These are phyloP conservation scores for Epichloe aotearoae DNA, from an alignment of 2,329 filamentous ascomycete genomes.

Conservation along the genomic window DNA sequence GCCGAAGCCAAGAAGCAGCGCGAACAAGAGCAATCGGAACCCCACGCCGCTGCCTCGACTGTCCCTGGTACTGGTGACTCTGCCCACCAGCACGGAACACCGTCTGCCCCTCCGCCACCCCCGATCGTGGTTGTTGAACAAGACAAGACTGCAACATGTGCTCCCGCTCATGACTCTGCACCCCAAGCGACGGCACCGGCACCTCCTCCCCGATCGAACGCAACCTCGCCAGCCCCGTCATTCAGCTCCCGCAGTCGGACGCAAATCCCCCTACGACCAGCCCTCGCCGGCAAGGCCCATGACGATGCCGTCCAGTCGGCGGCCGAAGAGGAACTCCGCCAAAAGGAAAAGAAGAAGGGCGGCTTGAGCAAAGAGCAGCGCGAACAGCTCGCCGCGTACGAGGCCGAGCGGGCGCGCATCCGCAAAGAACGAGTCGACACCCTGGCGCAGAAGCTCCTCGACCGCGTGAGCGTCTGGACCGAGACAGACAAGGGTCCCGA, in stretches of 20 bases:
- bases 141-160: slow-evolving; percentile 16
- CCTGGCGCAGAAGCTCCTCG: slow-evolving; percentile 70
- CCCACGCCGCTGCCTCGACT: slow-evolving; percentile 10
- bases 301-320: slow-evolving; percentile 62
- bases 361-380: slow-evolving; percentile 82
- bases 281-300: slow-evolving; percentile 67
- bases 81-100: slow-evolving; percentile 10
- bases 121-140: slow-evolving; percentile 29
- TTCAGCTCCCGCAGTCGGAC: slow-evolving; percentile 29
- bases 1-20: slow-evolving; percentile 45
- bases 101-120: slow-evolving; percentile 11
- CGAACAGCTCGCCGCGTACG: slow-evolving; percentile 79
- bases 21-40: slow-evolving; percentile 25
- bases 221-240: slow-evolving; percentile 29
- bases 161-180: slow-evolving; percentile 9
- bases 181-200: slow-evolving; percentile 7
- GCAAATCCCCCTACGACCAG: slow-evolving; percentile 60
- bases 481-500: slow-evolving; percentile 85
- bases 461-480: slow-evolving; percentile 88
- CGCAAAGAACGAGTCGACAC: slow-evolving; percentile 84
- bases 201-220: slow-evolving; percentile 19
- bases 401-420: slow-evolving; percentile 69
- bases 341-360: slow-evolving; percentile 70
- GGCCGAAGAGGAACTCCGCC: slow-evolving; percentile 35
- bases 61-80: slow-evolving; percentile 10